phyloP scores from a whole-genome alignment of 257 asterid species.

The Primulina eburnea region DNA sequence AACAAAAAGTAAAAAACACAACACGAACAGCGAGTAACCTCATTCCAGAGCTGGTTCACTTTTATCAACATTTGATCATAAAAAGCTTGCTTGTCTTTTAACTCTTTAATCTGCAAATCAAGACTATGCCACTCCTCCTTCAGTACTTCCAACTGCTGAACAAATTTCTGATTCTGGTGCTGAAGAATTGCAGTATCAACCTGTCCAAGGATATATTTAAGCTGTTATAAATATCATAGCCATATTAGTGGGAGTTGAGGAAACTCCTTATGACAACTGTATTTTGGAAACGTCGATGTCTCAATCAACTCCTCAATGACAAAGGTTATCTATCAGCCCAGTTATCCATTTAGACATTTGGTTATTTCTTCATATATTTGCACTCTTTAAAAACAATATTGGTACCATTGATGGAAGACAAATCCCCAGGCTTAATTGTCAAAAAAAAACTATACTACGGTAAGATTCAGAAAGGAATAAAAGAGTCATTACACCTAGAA shows the following conservation, averaged over 20 bases:
- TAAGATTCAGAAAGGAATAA: background rate
- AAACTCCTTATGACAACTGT: background rate
- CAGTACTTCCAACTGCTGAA: slow-evolving; percentile 81
- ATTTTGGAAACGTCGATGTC: background rate
- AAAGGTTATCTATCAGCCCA: background rate
- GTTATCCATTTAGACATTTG: background rate
- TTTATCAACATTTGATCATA: slow-evolving; percentile 65
- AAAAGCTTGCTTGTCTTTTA: slow-evolving; percentile 68
- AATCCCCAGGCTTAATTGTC: background rate
- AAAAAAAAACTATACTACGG: background rate
- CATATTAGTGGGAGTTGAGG: background rate
- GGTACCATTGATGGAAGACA: background rate
- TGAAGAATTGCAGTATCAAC: slow-evolving; percentile 95
- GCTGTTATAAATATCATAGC: slow-evolving; percentile 6
- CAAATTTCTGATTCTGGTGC: slow-evolving; percentile 91
- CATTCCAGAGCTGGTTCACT: slow-evolving; percentile 84
- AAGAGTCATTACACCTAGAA: background rate
- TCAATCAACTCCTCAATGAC: background rate
- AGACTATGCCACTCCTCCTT: slow-evolving; percentile 77
- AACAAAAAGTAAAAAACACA: slow-evolving; percentile 5
- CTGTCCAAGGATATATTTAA: slow-evolving; percentile 38
- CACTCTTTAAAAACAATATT: background rate
- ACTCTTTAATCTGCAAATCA: slow-evolving; percentile 63
- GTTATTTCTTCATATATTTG: background rate
- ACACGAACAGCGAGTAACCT: slow-evolving; percentile 44